phyloP scores from a whole-genome alignment of 176 grass and related monocot genomes.

The Aegilops sharonensis region DNA sequence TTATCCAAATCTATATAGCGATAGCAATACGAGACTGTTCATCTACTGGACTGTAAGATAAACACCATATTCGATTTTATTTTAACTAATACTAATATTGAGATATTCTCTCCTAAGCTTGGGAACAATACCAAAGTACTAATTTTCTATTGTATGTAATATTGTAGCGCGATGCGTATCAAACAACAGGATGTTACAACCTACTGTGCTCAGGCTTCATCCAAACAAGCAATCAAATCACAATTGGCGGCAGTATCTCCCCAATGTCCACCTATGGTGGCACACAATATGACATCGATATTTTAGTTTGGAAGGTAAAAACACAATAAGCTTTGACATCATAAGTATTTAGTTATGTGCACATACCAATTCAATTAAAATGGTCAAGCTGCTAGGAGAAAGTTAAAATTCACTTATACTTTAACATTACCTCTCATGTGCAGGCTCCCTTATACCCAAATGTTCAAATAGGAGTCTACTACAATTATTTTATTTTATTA shows the following conservation, averaged over 20 bases:
- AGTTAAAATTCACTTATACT: background rate
- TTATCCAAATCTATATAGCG: conserved; percentile 64
- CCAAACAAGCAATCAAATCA: conserved; percentile 78
- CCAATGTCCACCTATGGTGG: conserved; percentile 63
- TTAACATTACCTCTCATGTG: background rate
- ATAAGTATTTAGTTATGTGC: background rate
- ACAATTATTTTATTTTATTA: too few species aligned
- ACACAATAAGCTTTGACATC: conserved; percentile 42
- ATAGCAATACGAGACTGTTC: conserved; percentile 83
- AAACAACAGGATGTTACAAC: conserved; percentile 84
- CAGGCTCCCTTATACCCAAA: too few species aligned
- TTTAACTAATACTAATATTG: background rate
- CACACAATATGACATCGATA: conserved; percentile 73
- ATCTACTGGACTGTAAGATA: conserved; percentile 87
- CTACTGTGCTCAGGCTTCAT: conserved; percentile 77
- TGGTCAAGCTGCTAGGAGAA: background rate
- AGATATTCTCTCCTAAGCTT: too few species aligned
- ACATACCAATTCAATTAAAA: background rate
- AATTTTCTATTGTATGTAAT: conserved; percentile 27
- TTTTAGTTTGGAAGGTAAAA: conserved; percentile 86
- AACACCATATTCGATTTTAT: conserved; percentile 11
- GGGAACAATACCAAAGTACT: background rate
- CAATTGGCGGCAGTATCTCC: conserved; percentile 72
- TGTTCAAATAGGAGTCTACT: too few species aligned
- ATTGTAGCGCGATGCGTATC: conserved; percentile 74